Base-by-base conservation (phyloP, 2,329 filamentous ascomycete species). In the Stemphylium lycopersici region DNA sequence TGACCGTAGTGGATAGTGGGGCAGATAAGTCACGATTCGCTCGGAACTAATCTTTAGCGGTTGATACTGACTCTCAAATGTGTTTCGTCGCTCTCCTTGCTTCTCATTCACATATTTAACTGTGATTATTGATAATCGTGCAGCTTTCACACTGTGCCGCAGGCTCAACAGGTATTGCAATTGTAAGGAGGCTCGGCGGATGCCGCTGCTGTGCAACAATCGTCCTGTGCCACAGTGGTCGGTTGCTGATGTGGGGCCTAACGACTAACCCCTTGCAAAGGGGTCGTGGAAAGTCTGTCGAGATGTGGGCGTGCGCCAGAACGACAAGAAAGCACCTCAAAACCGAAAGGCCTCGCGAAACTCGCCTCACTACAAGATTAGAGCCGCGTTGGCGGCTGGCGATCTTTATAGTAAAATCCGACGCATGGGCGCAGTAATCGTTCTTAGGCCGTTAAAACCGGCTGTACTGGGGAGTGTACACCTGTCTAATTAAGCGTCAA, bases 11-110 rank as follows among this genome's bases (percentile, higher is more conserved):
- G 39, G 45, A 15, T 43, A 15, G 45, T 54, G 51, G 51, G 46
- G 40, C 39, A 24, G 18, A 18, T 38, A n/a, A 33, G 20, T 16
- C 34, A 40, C 26, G 33, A 50, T 36, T 54, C 33, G 39, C 16
- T n/a, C 33, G 29, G 29, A 32, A 34, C 22, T 6, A 31, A 13
- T 49, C n/a, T 41, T 29, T 20, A 34, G 24, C 12, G 32, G 39
- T 18, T 50, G 51, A 26, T 42, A 43, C 45, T 41, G 33, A 49
- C 47, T 16, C 39, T 48, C 11, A 29, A 43, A 26, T 31, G 16
- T 41, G 31, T 32, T 16, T 36, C 43, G 15, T 24, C 33, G 16
- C 41, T 34, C 34, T 29, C 44, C 40, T 53, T 16, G 13, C 33
- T 18, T 45, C 31, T 8, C 11, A 32, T 37, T 43, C 18, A 18